Base-by-base conservation (phyloP, 75 land plant species). In the Pinus taeda region DNA sequence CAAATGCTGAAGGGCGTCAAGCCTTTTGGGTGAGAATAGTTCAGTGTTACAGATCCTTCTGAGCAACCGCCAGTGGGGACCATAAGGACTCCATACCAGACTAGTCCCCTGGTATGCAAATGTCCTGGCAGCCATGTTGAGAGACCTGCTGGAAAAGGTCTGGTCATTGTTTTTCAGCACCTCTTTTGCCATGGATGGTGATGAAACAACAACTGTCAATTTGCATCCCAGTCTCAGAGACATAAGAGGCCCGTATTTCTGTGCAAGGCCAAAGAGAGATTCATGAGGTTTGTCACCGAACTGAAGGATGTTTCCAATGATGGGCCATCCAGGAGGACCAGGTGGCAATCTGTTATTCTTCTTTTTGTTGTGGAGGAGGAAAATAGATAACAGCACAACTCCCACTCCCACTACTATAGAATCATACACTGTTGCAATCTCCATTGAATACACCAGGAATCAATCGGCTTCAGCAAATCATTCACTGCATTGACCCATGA, bases 171-270 rank as follows among this genome's bases (percentile, higher is more conserved):
- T 22, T 15, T 77, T 53, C 11, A 77, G n/a, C 15, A 77, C 20
- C 20, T 77, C 75, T 18, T 18, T 33, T 12, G 75, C 57, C 78
- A 67, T 64, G 30, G 33, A 18, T 30, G 74, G 73, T 4, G 78
- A 64, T n/a, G 57, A 77, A 20, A 53, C 75, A 13, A 66, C 74
- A 3, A 66, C 2, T 5, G 33, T 70, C 15, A 59, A 36, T 15
- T 26, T n/a, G 13, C 14, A 74, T 3, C 78, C 78, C 30, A 77
- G 12, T 26, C 76, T 30, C 24, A 77, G 57, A 29, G 33, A 24
- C 75, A 77, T 77, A 15, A 77, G 78, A 18, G 78, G 78, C 18
- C 78, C 78, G 24, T 77, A 77, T 42, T 53, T 62, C 15, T 45
- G 21, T 4, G 78, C 45, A 26, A 77, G 26, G 73, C 7, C 22